Percentiles rank a stretch among this genome's conserved stretches.
phyloP scores from a whole-genome alignment of 2,329 filamentous ascomycete species.

The Trichoderma harzianum region DNA sequence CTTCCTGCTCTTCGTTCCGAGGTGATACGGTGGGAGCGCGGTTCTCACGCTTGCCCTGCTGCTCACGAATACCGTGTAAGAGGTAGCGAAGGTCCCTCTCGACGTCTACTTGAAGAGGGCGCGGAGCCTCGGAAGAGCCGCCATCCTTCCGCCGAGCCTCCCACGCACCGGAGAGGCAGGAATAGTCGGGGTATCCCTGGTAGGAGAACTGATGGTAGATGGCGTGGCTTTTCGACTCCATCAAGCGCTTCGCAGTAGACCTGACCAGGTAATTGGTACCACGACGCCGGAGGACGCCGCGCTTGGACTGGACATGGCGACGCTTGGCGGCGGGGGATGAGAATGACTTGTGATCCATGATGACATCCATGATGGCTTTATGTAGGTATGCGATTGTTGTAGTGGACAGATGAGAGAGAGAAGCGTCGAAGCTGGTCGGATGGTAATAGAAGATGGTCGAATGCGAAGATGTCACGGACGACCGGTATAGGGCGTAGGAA shows the following conservation, averaged over 20 bases:
- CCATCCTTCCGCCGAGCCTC: neutral
- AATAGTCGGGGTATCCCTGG: neutral
- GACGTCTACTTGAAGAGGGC: constrained; percentile 5
- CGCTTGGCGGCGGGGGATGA: constrained; percentile 3
- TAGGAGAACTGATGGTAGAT: constrained; percentile 16
- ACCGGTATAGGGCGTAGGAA: constrained; percentile 11
- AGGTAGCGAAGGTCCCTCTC: constrained; percentile 15
- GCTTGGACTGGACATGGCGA: constrained; percentile 17
- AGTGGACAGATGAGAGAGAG: neutral
- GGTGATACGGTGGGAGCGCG: neutral
- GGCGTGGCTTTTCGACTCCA: constrained; percentile 3
- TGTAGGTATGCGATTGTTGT: neutral
- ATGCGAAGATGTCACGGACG: constrained; percentile 6
- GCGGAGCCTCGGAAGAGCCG: neutral
- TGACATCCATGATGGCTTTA: constrained; percentile 5
- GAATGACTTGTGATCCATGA: constrained; percentile 14
- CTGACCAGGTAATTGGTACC: constrained; percentile 32
- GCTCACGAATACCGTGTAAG: neutral
- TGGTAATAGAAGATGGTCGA: neutral
- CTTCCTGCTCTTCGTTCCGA: constrained; percentile 30
- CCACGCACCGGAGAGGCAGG: neutral
- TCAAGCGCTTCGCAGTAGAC: constrained; percentile 23
- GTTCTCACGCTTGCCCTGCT: neutral
- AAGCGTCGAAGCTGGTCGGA: neutral
- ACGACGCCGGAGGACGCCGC: constrained; percentile 19